Evolutionary conservation across 108 stramenopile species (phyloP).

Genomic region (Skeletonema grethae): DNA sequence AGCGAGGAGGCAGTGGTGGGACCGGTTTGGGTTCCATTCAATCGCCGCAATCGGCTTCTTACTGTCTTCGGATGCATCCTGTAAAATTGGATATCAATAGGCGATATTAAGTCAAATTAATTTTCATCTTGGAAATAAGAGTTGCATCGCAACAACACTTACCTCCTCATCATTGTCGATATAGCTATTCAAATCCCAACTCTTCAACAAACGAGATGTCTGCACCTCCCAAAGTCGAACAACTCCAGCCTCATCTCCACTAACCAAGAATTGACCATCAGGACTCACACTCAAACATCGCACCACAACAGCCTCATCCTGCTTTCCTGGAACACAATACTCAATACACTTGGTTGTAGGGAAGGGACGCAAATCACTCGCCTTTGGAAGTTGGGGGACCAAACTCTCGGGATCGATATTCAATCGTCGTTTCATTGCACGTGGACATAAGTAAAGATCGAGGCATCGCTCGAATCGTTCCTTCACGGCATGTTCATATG

Average conservation of each 20-base stretch:
- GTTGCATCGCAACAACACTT: conserved; percentile 10
- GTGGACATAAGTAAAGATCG: conserved; percentile 98
- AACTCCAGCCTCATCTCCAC: conserved; percentile 88
- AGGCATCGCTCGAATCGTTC: conserved; percentile 99
- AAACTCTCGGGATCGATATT: conserved; percentile 97
- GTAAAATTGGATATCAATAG: background rate
- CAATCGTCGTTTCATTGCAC: conserved; percentile 91
- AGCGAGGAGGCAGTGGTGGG: conserved; percentile 85
- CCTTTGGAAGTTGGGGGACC: conserved; percentile 93
- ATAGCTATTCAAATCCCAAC: conserved; percentile 69
- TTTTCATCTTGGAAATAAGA: background rate
- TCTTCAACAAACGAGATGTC: conserved; percentile 74
- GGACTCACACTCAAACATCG: conserved; percentile 86
- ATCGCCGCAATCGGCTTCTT: conserved; percentile 64
- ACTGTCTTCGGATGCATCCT: conserved; percentile 9
- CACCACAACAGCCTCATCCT: conserved; percentile 34
- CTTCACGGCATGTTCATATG: conserved; percentile 90
- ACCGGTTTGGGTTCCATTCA: conserved; percentile 93
- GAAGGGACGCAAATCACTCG: conserved; percentile 95
- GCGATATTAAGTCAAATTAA: background rate
- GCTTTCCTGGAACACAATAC: conserved; percentile 77
- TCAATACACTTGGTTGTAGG: conserved; percentile 90
- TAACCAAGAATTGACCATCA: conserved; percentile 96
- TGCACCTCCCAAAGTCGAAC: conserved; percentile 96
- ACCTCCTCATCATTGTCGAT: conserved; percentile 38